phyloP scores from a whole-genome alignment of 2,329 filamentous ascomycete genomes.

The Penicillium hesseltinei region DNA sequence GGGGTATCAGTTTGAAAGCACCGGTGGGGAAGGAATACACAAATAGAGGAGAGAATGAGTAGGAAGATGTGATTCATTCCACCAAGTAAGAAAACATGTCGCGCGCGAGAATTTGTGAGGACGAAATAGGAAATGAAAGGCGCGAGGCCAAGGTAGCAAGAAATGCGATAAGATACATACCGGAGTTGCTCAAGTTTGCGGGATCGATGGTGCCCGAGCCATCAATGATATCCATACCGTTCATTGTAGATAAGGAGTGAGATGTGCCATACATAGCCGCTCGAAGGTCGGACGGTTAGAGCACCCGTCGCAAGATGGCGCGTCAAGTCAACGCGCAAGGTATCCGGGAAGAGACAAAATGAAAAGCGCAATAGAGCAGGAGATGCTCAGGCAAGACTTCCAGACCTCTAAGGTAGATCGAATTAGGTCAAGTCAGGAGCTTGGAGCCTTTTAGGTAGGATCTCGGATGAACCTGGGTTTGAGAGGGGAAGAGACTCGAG shows the following conservation, averaged over 20 bases:
- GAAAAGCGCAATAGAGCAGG: conserved; percentile 20
- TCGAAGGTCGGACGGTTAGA: conserved; percentile 30
- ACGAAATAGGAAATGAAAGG: conserved; percentile 3
- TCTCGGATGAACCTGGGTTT: conserved; percentile 24
- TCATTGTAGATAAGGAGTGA: conserved; percentile 60
- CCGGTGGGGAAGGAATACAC: conserved; percentile 21
- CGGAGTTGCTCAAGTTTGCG: conserved; percentile 75
- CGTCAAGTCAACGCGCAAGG: conserved; percentile 32
- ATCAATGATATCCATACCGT: conserved; percentile 62
- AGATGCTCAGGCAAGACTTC: conserved; percentile 30
- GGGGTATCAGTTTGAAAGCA: conserved; percentile 35
- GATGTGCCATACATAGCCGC: conserved; percentile 47
- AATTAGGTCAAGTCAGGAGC: conserved; percentile 11
- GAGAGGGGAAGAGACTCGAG: conserved; percentile 25
- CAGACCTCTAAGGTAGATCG: conserved; percentile 27
- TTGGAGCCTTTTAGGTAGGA: conserved; percentile 18
- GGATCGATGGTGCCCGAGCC: conserved; percentile 89
- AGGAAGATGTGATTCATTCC: conserved; percentile 9
- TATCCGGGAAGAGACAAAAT: conserved; percentile 16
- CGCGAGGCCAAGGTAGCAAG: background rate
- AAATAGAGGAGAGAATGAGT: conserved; percentile 9
- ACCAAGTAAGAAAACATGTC: background rate
- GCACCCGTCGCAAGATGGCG: conserved; percentile 32
- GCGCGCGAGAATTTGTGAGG: conserved; percentile 7
- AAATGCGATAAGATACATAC: conserved; percentile 53